phyloP scores from a whole-genome alignment of 106 monocot genomes.

The Dendrobium chrysotoxum region DNA sequence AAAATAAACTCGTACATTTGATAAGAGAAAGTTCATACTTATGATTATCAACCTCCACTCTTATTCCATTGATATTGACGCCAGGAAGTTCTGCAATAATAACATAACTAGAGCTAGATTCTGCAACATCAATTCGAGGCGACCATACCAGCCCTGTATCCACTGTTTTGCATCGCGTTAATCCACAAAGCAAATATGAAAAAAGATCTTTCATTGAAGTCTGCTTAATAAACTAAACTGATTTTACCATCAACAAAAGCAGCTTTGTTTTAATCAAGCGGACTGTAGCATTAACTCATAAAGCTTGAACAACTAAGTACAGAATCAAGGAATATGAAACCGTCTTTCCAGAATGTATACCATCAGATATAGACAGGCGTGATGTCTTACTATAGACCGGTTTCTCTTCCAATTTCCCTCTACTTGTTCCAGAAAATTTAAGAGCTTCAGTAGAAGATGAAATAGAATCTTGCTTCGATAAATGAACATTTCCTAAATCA shows the following conservation, averaged over 20 bases:
- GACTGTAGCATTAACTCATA: neutral
- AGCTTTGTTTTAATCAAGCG: neutral
- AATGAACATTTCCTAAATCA: constrained; percentile 1
- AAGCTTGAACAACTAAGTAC: neutral
- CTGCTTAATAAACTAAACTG: neutral
- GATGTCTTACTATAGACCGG: neutral
- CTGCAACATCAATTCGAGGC: constrained; percentile 57
- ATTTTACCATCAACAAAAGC: neutral
- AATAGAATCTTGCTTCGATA: constrained; percentile 5
- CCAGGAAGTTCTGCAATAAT: constrained; percentile 56
- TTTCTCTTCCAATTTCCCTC: constrained; percentile 8
- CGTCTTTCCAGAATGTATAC: constrained; percentile 7
- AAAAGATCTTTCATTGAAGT: neutral
- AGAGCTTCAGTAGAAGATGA: constrained; percentile 21
- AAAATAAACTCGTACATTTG: neutral
- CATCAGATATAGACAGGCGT: constrained; percentile 9
- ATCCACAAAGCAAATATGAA: neutral
- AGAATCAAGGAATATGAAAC: neutral
- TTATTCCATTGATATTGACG: constrained; percentile 38
- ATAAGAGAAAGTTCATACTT: constrained; percentile 30
- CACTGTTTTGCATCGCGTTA: constrained; percentile 3
- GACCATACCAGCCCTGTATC: constrained; percentile 39
- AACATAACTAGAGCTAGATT: constrained; percentile 25
- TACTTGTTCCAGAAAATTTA: constrained; percentile 24
- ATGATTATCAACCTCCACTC: constrained; percentile 44